phyloP scores from a whole-genome alignment of 345 rosid genomes.

The Acer negundo region DNA sequence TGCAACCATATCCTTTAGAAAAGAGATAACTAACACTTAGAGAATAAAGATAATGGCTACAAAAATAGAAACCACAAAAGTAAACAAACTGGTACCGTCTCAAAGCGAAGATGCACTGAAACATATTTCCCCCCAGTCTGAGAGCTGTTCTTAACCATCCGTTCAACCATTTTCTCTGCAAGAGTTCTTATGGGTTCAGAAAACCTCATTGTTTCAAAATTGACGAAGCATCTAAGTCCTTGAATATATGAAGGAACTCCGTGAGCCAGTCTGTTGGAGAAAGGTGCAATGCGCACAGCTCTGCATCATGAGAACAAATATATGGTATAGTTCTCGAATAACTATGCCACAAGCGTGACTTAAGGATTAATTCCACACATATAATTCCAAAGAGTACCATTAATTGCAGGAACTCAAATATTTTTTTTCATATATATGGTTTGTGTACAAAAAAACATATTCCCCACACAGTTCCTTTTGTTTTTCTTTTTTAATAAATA shows the following conservation, averaged over 20 bases:
- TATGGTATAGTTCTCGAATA: not conserved
- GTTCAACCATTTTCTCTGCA: slow-evolving; percentile 90
- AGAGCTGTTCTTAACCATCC: slow-evolving; percentile 73
- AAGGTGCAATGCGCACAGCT: slow-evolving; percentile 97
- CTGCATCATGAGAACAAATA: slow-evolving; percentile 44
- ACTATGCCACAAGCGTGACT: not conserved
- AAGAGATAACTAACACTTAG: slow-evolving; percentile 20
- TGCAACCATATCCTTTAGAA: slow-evolving; percentile 89
- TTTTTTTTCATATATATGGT: not conserved
- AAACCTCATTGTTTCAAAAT: slow-evolving; percentile 82
- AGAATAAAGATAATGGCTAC: not conserved
- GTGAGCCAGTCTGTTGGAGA: slow-evolving; percentile 92
- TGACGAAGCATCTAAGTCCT: slow-evolving; percentile 85
- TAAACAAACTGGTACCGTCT: slow-evolving; percentile 51
- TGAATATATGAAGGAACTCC: slow-evolving; percentile 80
- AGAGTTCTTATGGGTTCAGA: slow-evolving; percentile 79
- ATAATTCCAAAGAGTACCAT: not conserved
- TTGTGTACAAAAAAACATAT: not conserved
- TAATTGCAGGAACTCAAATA: not conserved
- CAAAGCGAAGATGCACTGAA: slow-evolving; percentile 98
- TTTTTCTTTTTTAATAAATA: too few relatives aligned
- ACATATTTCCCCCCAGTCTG: slow-evolving; percentile 75
- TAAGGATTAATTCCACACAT: slow-evolving; percentile 1
- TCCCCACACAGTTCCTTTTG: too few relatives aligned
- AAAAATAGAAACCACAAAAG: slow-evolving; percentile 6